Evolutionary conservation across 768 basidiomycete species (phyloP), one percentile per base, ranked within the genome.

Genomic region (Imleria badia): DNA sequence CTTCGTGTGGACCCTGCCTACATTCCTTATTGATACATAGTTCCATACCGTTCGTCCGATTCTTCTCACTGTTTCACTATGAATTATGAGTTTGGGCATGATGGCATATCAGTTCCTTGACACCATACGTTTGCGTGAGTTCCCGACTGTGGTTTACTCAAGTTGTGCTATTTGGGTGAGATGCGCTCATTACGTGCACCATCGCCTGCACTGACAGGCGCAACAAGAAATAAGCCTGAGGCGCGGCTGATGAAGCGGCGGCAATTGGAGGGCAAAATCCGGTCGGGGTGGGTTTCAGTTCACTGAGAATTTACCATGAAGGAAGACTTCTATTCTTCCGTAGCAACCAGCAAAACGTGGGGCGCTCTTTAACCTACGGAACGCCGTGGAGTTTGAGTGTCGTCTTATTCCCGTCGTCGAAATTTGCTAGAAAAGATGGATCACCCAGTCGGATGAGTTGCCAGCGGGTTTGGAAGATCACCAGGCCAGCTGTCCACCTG

Each of bases 301-400:
- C 39, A 48, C 52, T 56, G 61, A 57, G 55, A 68, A 66, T 64
- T 51, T 15, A 43, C 41, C 12, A 68, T 59, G 53, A 62, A 62
- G 62, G 66, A 69, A 67, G 62, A 17, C 67, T 69, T 68, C 67
- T 61, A 44, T 66, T 63, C 66, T 69, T 66, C 57, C 66, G 62
- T 67, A 54, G 66, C 58, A 67, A 67, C 66, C 42, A 66, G 67
- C 60, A 60, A 55, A 65, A 69, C 59, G 62, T 56, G 65, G 44
- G 51, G 64, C 57, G 59, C 55, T 45, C 46, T 59, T 51, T 39
- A 44, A 43, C 54, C 55, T 58, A 36, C 53, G 57, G 64, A 55
- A 66, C 39, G 36, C 59, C 66, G 58, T 67, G 66, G 66, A 59
- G 56, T 53, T 68, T 49, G 47, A 60, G 52, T 23, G 56, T 55